Evolutionary conservation across 2,329 filamentous ascomycete genomes (phyloP), one percentile per base, ranked within the genome.

Genomic region (Pseudocercospora musae): DNA sequence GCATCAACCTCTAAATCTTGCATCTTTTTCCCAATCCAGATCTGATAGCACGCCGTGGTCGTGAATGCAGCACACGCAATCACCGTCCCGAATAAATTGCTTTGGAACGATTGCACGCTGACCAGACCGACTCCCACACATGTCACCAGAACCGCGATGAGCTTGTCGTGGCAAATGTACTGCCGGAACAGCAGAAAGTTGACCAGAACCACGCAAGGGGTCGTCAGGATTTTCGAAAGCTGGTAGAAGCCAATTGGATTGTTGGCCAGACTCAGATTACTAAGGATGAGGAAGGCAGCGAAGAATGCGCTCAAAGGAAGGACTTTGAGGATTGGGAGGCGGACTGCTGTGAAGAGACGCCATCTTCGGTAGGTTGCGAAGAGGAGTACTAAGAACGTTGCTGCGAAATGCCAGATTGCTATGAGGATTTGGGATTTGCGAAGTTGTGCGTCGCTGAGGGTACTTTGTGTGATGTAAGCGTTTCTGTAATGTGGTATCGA

Each of bases 11-110:
- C 54, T 27, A 62, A n/a, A 46, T 62, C 59, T 8, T 29, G 46
- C 27, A 62, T 57, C 33, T 62, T 62, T 54, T 62, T 62, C 9
- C 59, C 59, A 21, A 62, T 62, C 59, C 59, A 62, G 25, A 62
- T 62, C 52, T 62, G 59, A 53, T 62, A 62, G n/a, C 59, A 62
- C 8, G 59, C 59, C 7, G 59, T 62, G 2, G 59, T 58, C 21
- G 59, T 62, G 20, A 62, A 62, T 0, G 59, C 59, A 2, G 59
- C 59, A 42, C 59, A 57, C 1, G 59, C 59, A n/a, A 62, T 53
- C 9, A 25, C 46, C 2, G 59, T 62, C 7, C 59, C 59, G 18
- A 58, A 13, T 1, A 50, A 5, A 42, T 62, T 57, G 3, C 42
- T 52, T 11, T 49, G 31, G 46, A 62, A 52, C 1, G 59, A 62